Conservation (phyloP, 495 filamentous ascomycete species). For the Xylaria acuta region DNA sequence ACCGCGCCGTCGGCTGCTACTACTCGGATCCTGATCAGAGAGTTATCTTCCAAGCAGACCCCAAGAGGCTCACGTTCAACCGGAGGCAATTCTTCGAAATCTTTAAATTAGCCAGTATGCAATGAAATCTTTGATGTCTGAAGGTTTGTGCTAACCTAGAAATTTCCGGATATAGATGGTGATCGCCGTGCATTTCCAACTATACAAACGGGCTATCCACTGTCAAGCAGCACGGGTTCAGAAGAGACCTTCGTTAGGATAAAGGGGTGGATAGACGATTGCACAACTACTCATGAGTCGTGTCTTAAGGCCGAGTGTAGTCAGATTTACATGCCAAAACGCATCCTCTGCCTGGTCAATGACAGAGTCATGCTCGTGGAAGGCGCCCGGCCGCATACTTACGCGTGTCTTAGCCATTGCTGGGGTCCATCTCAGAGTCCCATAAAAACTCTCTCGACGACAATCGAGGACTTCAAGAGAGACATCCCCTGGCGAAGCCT, state of each 20-base stretch:
- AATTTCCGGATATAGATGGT: background rate
- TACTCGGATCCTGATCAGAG: background rate
- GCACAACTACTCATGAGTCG: background rate
- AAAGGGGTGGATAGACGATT: background rate
- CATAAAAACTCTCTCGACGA: conserved; percentile 5
- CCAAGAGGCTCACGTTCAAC: background rate
- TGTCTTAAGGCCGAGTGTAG: background rate
- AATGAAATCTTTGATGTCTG: too few relatives aligned
- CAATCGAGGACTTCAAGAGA: conserved; percentile 16
- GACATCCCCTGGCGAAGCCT: conserved; percentile 22
- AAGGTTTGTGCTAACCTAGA: background rate
- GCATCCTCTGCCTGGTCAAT: background rate
- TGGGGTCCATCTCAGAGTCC: conserved; percentile 13
- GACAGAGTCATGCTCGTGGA: background rate
- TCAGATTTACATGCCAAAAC: background rate
- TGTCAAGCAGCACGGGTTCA: background rate
- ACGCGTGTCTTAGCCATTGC: conserved; percentile 25
- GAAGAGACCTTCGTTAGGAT: background rate
- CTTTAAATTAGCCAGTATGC: background rate
- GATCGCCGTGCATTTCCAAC: background rate
- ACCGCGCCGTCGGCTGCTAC: conserved; percentile 1
- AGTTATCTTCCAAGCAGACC: background rate
- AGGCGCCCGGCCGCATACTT: background rate
- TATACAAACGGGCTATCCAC: background rate
- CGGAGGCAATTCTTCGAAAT: background rate